Base-by-base conservation (phyloP, 176 grass and related monocot genomes). In the Carex cristatella region DNA sequence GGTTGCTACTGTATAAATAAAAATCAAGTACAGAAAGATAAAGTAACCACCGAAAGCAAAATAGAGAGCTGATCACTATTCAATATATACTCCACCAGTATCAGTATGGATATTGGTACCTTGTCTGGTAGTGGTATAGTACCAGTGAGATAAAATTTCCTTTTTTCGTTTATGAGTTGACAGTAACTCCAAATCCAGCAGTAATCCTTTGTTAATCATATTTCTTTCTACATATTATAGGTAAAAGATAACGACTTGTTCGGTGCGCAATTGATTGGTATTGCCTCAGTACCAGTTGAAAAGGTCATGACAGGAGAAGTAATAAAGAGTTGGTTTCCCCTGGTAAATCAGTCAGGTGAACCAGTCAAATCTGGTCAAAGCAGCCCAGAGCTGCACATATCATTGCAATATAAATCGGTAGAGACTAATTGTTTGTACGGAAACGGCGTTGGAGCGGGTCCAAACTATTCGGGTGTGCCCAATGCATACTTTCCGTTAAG, bases 401-500 rank as follows among this genome's bases (percentile, higher is more conserved):
- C 88, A 28, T 75, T 98, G 82, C 89, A 92, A 82, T 98, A 91
- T 60, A 94, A 84, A 83, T 76, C 88, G 13, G 89, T 94, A 69
- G 91, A 94, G 9, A 69, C 31, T 31, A 94, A 93, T 84, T 64
- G 82, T 30, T 71, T 98, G 73, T 94, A 98, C 51, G 87, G 72
- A 78, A 80, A 88, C 65, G 95, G 92, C 40, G 85, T 94, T 54
- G 89, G 91, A 61, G 82, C 89, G 1, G 51, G 83, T 58, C 62
- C 61, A 14, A 81, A 90, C 18, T 89, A 85, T 86, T 49, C 55
- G 23, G 95, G 95, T 69, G 93, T 98, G 30, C 93, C 92, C 58
- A 98, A 94, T 92, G 89, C 91, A 46, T 98, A 94, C 85, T 98
- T 98, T 78, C 93, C 95, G 33, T 87, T 98, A 58, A 87, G 91